Evolutionary conservation across 75 land plant genomes (phyloP).

Genomic region (Sequoiadendron giganteum): DNA sequence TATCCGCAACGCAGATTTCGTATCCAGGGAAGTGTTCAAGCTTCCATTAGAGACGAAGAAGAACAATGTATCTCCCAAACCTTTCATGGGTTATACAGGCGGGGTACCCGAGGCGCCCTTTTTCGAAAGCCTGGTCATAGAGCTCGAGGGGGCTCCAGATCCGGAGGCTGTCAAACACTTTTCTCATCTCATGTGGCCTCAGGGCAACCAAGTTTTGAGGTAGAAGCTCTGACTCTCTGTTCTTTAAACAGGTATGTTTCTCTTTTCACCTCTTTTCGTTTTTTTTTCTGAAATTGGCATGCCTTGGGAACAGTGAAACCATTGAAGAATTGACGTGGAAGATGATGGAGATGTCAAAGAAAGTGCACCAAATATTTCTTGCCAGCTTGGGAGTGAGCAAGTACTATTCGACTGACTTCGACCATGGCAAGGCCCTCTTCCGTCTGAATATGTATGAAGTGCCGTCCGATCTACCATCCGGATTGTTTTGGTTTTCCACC

Average conservation of each 20-base stretch:
- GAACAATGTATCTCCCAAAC: too few relatives aligned
- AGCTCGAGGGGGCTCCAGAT: not conserved
- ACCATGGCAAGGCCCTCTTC: constrained; percentile 9
- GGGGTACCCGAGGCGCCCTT: too few relatives aligned
- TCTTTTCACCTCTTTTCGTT: too few relatives aligned
- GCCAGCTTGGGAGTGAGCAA: constrained; percentile 21
- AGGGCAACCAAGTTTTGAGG: constrained; percentile 19
- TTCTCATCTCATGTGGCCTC: constrained; percentile 40
- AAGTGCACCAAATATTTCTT: constrained; percentile 18
- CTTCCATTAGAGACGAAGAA: too few relatives aligned
- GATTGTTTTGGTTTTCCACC: not conserved
- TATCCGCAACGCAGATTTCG: not conserved
- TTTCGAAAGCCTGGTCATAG: too few relatives aligned
- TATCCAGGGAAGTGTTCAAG: too few relatives aligned
- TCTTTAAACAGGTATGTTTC: too few relatives aligned
- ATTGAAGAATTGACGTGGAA: not conserved
- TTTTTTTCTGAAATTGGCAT: not conserved
- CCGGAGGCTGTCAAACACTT: constrained; percentile 7
- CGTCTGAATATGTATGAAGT: constrained; percentile 19
- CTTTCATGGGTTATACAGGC: too few relatives aligned
- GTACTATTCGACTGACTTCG: constrained; percentile 11
- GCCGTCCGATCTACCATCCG: not conserved
- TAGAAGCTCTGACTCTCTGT: too few relatives aligned
- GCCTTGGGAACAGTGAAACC: not conserved
- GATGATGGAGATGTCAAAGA: constrained; percentile 5